Evolutionary conservation across 306 rosid species (phyloP).

Genomic region (Dryas alaskensis): DNA sequence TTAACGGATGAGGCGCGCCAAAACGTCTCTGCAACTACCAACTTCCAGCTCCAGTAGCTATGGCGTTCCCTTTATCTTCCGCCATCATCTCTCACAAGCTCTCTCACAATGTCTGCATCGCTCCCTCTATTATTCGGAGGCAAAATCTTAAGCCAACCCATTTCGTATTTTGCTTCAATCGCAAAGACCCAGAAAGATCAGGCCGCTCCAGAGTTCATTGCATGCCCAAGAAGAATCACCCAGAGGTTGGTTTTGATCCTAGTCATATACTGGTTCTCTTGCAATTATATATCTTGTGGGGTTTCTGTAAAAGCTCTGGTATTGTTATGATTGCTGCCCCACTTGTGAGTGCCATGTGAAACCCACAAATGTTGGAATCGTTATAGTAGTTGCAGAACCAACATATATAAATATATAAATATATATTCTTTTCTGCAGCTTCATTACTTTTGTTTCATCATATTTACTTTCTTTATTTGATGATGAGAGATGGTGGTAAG

Average conservation of each 20-base stretch:
- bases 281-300: background rate
- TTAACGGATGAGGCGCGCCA: slow-evolving; percentile 55
- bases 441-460: background rate
- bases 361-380: background rate
- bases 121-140: slow-evolving; percentile 13
- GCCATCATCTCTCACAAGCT: slow-evolving; percentile 38
- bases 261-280: background rate
- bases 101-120: slow-evolving; percentile 28
- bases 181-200: slow-evolving; percentile 18
- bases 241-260: slow-evolving; percentile 35
- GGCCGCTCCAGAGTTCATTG: slow-evolving; percentile 34
- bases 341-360: background rate
- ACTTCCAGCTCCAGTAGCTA: slow-evolving; percentile 22
- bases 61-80: slow-evolving; percentile 63
- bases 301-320: background rate
- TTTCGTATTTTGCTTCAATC: slow-evolving; percentile 29
- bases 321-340: background rate
- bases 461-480: background rate
- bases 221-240: slow-evolving; percentile 30
- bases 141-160: slow-evolving; percentile 17
- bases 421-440: background rate
- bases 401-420: background rate
- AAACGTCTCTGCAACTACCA: slow-evolving; percentile 31
- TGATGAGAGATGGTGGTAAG: background rate
- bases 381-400: background rate